A percentile compares a stretch with the other conserved stretches of the same genome.
phyloP scores from a whole-genome alignment of 2,329 filamentous ascomycete species.

The Aspergillus phoenicis region DNA sequence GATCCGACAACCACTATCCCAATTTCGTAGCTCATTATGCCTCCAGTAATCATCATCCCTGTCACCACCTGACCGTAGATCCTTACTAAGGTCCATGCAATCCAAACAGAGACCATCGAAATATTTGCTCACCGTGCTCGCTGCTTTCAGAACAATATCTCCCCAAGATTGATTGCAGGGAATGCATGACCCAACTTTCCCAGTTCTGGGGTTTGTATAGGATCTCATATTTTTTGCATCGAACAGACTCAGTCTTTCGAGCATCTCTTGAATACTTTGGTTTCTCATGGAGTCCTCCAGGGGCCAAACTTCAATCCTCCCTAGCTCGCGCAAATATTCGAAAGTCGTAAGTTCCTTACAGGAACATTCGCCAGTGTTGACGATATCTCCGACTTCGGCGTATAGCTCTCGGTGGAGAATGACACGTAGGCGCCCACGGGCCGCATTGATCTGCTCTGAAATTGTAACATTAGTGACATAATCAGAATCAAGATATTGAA shows the following conservation, averaged over 20 bases:
- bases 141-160: not conserved
- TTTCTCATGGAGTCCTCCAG: not conserved
- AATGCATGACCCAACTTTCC: not conserved
- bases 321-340: not conserved
- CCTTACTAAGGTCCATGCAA: slow-evolving; percentile 7
- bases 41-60: slow-evolving; percentile 11
- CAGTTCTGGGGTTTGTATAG: no score
- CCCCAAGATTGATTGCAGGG: not conserved
- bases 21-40: not conserved
- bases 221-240: not conserved
- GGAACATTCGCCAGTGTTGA: not conserved
- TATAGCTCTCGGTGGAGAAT: slow-evolving; percentile 7
- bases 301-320: not conserved
- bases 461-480: not conserved
- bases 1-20: not conserved
- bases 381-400: not conserved
- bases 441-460: slow-evolving; percentile 12
- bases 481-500: no score
- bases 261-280: not conserved
- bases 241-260: not conserved
- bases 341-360: slow-evolving; percentile 11
- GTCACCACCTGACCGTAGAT: not conserved
- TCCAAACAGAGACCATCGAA: slow-evolving; percentile 16
- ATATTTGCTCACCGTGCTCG: not conserved
- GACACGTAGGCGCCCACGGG: slow-evolving; percentile 8